Base-by-base conservation (phyloP, 164 flowering plant species). In the Tetracentron sinense region DNA sequence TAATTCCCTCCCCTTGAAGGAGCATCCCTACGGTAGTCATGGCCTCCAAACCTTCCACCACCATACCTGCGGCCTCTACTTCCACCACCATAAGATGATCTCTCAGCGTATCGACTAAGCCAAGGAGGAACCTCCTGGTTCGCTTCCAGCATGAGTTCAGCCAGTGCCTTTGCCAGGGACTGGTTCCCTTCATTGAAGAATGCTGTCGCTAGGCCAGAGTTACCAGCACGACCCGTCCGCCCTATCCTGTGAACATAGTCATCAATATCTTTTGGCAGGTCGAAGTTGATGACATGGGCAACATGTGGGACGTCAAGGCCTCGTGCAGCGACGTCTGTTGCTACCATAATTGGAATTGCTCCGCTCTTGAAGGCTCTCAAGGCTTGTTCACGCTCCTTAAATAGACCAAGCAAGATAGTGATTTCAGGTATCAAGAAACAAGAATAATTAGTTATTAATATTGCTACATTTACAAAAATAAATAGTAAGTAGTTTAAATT, bases 221-320 rank as follows among this genome's bases (percentile, higher is more conserved):
- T 87, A 21, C 92, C 92, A 50, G 89, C 89, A 33, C 89, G 88
- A 4, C 89, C 89, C 7, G 92, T 87, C 14, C 92, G 70, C 14
- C 92, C 92, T 25, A 87, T 87, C 51, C 92, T 73, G 68, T 85
- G 89, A 54, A 87, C 92, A 67, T 84, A 87, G 66, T 87, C 85
- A 50, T 83, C 89, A 61, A 87, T 83, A 53, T 74, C 81, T 64
- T 72, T 82, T 14, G 92, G 92, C 62, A 87, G 42, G 79, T 87
- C 92, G 63, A 74, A 87, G 51, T 87, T 87, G 63, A 87, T 74
- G n/a, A 87, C 89, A 68, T 87, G 92, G 0, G 85, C 71, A 62
- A 87, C 89, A 60, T 79, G 75, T 6, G 89, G 88, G 22, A 87
- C 76, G 57, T 87, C 92, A 30, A 87, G 71, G 16, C 92, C 92